Percentiles rank a stretch among this genome's conserved stretches.
phyloP scores from a whole-genome alignment of 148 eudicot genomes.

The Vaccinium myrtillus region DNA sequence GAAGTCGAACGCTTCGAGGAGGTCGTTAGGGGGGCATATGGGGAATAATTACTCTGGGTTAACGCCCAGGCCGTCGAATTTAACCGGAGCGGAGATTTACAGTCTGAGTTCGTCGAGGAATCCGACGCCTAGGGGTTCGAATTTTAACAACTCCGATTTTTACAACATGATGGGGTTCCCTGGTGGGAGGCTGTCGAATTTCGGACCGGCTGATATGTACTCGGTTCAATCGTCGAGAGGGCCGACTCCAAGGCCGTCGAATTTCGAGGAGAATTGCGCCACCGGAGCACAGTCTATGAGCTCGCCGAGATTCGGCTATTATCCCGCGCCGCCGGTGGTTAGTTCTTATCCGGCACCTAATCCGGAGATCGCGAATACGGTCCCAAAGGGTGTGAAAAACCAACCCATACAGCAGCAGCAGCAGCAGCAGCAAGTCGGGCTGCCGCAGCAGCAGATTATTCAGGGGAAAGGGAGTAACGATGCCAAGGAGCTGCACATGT shows the following conservation, averaged over 20 bases:
- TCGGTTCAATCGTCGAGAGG: slow-evolving; percentile 78
- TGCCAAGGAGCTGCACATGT: slow-evolving; percentile 93
- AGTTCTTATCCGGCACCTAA: slow-evolving; percentile 77
- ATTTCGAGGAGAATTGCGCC: slow-evolving; percentile 64
- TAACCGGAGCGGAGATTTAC: slow-evolving; percentile 91
- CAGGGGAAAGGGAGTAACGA: slow-evolving; percentile 53
- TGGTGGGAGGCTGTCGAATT: slow-evolving; percentile 64
- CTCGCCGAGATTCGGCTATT: slow-evolving; percentile 71
- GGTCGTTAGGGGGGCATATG: slow-evolving; percentile 40
- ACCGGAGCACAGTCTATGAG: slow-evolving; percentile 25
- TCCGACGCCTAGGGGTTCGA: slow-evolving; percentile 88
- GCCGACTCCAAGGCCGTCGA: slow-evolving; percentile 77
- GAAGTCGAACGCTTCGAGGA: slow-evolving; percentile 73
- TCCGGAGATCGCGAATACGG: slow-evolving; percentile 50
- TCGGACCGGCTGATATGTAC: slow-evolving; percentile 67
- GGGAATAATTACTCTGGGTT: slow-evolving; percentile 27
- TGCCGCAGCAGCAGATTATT: slow-evolving; percentile 25
- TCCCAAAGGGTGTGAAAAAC: slow-evolving; percentile 19
- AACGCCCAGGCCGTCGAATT: slow-evolving; percentile 76
- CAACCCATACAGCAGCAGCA: neutral
- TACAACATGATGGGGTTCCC: slow-evolving; percentile 90
- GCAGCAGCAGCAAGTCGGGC: neutral
- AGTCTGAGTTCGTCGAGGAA: slow-evolving; percentile 84
- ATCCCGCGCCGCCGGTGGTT: slow-evolving; percentile 28
- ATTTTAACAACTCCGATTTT: slow-evolving; percentile 77